Evolutionary conservation across 1,284 basidiomycete genomes (phyloP).

Genomic region (Cryptococcus sp.): DNA sequence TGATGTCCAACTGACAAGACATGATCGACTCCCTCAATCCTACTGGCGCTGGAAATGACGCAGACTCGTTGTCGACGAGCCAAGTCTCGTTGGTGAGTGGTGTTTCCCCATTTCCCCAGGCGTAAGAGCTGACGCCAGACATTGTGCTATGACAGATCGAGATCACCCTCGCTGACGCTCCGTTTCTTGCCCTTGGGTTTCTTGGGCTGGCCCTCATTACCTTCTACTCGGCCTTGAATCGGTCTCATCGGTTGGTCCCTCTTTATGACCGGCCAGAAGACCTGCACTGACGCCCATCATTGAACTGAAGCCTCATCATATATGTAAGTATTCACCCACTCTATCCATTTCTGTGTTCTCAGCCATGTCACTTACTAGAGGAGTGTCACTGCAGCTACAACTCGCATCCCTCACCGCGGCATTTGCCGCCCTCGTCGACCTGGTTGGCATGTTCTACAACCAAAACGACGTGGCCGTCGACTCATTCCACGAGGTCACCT

Average conservation of each 20-base stretch:
- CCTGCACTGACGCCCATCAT: neutral
- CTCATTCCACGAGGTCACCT: neutral
- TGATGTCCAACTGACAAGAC: too few relatives aligned
- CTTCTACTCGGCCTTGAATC: slow-evolving; percentile 4
- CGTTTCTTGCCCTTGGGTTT: slow-evolving; percentile 2
- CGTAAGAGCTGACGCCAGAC: too few relatives aligned
- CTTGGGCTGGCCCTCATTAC: slow-evolving; percentile 1
- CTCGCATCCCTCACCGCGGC: neutral
- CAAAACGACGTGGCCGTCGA: neutral
- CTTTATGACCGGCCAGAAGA: neutral
- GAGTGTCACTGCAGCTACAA: neutral
- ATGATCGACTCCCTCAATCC: slow-evolving; percentile 7
- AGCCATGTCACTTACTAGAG: too few relatives aligned
- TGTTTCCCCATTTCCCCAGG: neutral
- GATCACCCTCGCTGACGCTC: neutral
- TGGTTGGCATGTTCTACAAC: slow-evolving; percentile 4
- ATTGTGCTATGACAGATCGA: neutral
- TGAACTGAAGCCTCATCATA: too few relatives aligned
- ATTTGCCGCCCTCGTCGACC: slow-evolving; percentile 1
- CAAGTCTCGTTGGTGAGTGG: neutral
- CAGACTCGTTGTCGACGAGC: neutral
- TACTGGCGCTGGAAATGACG: neutral
- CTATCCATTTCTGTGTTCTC: too few relatives aligned
- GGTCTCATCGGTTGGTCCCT: neutral
- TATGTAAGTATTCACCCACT: too few relatives aligned